These are phyloP conservation scores for Rhynchospora tenuis DNA, from an alignment of 176 grass and related monocot genomes.

Conservation along the genomic window DNA sequence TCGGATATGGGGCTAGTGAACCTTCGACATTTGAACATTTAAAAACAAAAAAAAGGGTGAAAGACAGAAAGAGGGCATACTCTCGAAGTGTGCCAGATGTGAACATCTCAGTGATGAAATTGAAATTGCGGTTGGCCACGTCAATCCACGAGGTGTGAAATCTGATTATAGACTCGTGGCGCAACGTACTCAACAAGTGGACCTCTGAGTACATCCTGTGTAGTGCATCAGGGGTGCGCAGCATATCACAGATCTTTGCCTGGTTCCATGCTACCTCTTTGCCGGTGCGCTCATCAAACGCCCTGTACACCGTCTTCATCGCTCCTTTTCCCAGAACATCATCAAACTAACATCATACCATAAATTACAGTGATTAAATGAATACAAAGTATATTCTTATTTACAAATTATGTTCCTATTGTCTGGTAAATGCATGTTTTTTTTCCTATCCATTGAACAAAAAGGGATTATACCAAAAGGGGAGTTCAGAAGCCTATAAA, in stretches of 20 bases:
- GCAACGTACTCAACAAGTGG: conserved; percentile 56
- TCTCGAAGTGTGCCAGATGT: conserved; percentile 83
- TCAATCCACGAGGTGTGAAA: conserved; percentile 79
- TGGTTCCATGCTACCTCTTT: conserved; percentile 96
- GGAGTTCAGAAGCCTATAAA: background rate
- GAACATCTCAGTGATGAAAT: conserved; percentile 99
- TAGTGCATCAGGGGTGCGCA: conserved; percentile 52
- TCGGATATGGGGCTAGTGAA: background rate
- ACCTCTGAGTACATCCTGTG: conserved; percentile 92
- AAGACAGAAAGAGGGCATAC: conserved; percentile 26
- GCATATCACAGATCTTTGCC: conserved; percentile 45
- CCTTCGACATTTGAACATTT: background rate
- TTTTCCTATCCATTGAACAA: background rate
- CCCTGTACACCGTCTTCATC: conserved; percentile 79
- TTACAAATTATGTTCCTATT: background rate
- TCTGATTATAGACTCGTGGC: conserved; percentile 62
- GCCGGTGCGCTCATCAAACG: conserved; percentile 71
- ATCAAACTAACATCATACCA: conserved; percentile 39
- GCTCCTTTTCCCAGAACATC: conserved; percentile 77
- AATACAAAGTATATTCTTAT: background rate
- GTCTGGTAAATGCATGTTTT: background rate
- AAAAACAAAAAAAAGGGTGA: background rate
- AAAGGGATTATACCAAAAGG: background rate
- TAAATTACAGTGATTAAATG: background rate
- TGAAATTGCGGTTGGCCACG: conserved; percentile 37